Percentiles rank a stretch among this genome's conserved stretches.
Conservation (phyloP, 2,329 filamentous ascomycete species). For the Sclerotinia trifoliorum region DNA sequence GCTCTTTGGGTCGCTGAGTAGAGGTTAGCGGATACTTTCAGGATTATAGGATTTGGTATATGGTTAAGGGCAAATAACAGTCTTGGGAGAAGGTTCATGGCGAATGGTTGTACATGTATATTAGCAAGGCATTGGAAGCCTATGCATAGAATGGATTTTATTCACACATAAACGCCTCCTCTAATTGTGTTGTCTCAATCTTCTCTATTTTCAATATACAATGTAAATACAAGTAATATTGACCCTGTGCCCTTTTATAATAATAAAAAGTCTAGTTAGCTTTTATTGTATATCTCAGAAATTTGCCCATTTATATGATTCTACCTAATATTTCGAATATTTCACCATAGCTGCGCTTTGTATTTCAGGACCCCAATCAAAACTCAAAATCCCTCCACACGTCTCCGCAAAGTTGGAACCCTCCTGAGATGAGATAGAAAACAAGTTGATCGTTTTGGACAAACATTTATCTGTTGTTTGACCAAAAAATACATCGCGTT, state of each 20-base stretch:
- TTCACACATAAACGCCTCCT: not conserved
- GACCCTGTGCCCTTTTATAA: not conserved
- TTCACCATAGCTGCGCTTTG: too few relatives aligned
- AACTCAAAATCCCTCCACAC: too few relatives aligned
- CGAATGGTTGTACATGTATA: slow-evolving; percentile 1
- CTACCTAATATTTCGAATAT: not conserved
- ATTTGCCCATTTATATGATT: not conserved
- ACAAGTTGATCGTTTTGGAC: too few relatives aligned
- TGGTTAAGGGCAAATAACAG: not conserved
- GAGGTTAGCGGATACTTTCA: not conserved
- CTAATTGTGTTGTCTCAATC: not conserved
- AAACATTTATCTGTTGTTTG: too few relatives aligned
- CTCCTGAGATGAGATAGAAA: too few relatives aligned
- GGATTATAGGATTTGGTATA: not conserved
- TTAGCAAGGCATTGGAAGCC: not conserved
- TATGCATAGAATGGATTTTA: not conserved
- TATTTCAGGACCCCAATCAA: too few relatives aligned
- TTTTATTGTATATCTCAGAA: not conserved
- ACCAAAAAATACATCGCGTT: too few relatives aligned
- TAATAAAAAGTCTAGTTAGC: not conserved
- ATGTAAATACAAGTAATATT: not conserved
- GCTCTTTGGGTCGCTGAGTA: slow-evolving; percentile 95
- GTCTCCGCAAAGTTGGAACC: too few relatives aligned
- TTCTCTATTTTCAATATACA: too few relatives aligned
- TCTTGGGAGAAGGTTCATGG: not conserved